A percentile compares a stretch with the other conserved stretches of the same genome.
Evolutionary conservation across 129 eudicot genomes (phyloP).

Genomic region (Tanacetum coccineum): DNA sequence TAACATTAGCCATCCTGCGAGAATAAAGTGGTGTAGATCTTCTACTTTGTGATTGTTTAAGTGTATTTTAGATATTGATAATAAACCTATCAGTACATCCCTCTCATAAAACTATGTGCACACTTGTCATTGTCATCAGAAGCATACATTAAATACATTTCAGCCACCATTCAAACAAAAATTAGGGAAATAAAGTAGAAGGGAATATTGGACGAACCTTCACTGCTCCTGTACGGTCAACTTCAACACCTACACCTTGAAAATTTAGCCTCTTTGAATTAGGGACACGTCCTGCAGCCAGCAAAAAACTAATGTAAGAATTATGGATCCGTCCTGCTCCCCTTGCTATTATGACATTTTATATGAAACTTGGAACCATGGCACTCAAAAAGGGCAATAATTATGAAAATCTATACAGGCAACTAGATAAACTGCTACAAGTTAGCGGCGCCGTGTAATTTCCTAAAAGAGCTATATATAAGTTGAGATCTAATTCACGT

Average conservation of each 20-base stretch:
- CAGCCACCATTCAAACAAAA: not conserved
- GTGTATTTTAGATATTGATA: no score
- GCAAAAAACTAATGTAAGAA: constrained; percentile 20
- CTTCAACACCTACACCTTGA: constrained; percentile 79
- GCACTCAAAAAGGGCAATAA: constrained; percentile 15
- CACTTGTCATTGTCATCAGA: no score
- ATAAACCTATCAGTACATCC: no score
- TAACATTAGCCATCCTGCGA: not conserved
- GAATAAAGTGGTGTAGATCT: no score
- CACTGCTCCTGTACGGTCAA: constrained; percentile 73
- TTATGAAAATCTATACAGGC: not conserved
- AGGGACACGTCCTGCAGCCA: constrained; percentile 69
- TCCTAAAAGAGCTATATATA: not conserved
- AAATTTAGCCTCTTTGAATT: constrained; percentile 87
- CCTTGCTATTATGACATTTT: constrained; percentile 10
- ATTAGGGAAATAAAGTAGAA: constrained; percentile 7
- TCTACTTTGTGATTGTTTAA: no score
- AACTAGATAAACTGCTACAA: not conserved
- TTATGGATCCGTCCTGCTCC: no score
- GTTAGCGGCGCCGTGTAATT: not conserved
- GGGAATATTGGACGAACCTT: constrained; percentile 45
- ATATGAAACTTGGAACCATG: not conserved
- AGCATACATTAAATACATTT: not conserved
- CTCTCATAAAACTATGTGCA: no score
- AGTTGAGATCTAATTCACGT: no score